Base-by-base conservation (phyloP, 2,329 filamentous ascomycete genomes). In the Cadophora sp. region DNA sequence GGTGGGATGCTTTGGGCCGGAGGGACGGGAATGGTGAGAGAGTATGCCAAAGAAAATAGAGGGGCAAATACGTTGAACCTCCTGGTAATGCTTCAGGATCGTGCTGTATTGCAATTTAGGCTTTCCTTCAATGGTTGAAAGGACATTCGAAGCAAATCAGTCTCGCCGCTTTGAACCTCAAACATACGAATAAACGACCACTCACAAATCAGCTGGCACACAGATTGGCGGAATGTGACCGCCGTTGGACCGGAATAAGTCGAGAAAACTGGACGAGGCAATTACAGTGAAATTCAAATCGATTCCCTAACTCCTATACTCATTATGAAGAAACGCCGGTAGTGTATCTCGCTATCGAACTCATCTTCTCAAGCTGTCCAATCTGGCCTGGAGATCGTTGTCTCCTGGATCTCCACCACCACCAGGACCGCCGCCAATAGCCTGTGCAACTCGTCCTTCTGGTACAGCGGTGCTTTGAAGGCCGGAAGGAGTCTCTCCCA, bases 311-410 rank as follows among this genome's bases (percentile, higher is more conserved):
- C 69, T 67, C 68, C 68, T 53, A 55, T 51, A 64, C 70, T 69
- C 65, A n/a, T 53, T 58, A 63, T 27, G 66, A 62, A 26, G 24
- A 64, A 73, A 73, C 70, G 70, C 71, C 69, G 43, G 48, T 29
- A 34, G 27, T 51, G 22, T 61, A 72, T 62, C 55, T 48, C 46
- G 51, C 34, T 63, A 62, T 6, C 63, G 48, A 63, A 31, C 19
- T 74, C 68, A 77, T 69, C 76, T 70, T 68, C 77, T 72, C 68
- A 98, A 83, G 79, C 94, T 97, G 79, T 98, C 93, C 63, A 99
- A 86, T 68, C 96, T 89, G 72, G 96, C 95, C 82, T 98, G 94
- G 29, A 99, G 87, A 79, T 97, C 96, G 77, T 97, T 93, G 76
- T 97, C 94, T 62, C 81, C 90, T 5, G 87, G 83, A 75, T 89